Conservation (phyloP, 768 basidiomycete genomes). For the Auriscalpium vulgare region DNA sequence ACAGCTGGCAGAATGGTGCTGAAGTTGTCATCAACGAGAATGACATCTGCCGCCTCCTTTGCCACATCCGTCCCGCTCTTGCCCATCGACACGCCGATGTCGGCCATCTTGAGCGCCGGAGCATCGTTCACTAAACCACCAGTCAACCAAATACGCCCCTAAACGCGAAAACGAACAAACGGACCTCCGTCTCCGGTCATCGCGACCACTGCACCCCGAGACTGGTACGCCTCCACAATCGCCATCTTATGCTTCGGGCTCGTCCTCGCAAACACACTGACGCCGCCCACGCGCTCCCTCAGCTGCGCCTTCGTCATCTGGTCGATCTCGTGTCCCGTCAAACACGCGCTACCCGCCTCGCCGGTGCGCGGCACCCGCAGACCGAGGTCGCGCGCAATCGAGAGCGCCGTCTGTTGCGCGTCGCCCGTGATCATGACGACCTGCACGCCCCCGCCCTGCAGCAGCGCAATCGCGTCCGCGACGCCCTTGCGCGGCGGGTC, state of each 20-base stretch:
- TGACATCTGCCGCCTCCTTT: slow-evolving; percentile 96
- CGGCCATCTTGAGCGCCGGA: slow-evolving; percentile 94
- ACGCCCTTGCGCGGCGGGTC: slow-evolving; percentile 94
- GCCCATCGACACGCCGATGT: slow-evolving; percentile 97
- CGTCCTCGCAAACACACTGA: slow-evolving; percentile 90
- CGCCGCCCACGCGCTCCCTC: slow-evolving; percentile 68
- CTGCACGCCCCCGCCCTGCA: slow-evolving; percentile 84
- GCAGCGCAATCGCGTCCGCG: slow-evolving; percentile 74
- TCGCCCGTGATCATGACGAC: slow-evolving; percentile 99
- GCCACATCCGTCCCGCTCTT: slow-evolving; percentile 98
- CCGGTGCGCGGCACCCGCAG: slow-evolving; percentile 48
- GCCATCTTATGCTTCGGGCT: slow-evolving; percentile 98
- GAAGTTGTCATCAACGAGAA: slow-evolving; percentile 96
- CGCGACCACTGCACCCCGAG: slow-evolving; percentile 82
- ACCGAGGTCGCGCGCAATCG: slow-evolving; percentile 83
- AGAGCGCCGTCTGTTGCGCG: slow-evolving; percentile 81
- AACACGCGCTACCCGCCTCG: slow-evolving; percentile 26
- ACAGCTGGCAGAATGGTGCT: slow-evolving; percentile 90
- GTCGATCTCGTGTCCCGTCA: slow-evolving; percentile 63
- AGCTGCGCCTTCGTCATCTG: slow-evolving; percentile 74
- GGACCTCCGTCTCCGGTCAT: slow-evolving; percentile 96
- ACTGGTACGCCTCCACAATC: slow-evolving; percentile 90
- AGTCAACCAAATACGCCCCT: background rate
- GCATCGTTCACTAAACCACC: slow-evolving; percentile 76
- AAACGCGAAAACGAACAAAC: slow-evolving; percentile 19